Conservation (phyloP, 345 rosid species). For the Eucalyptus erythrocorys region DNA sequence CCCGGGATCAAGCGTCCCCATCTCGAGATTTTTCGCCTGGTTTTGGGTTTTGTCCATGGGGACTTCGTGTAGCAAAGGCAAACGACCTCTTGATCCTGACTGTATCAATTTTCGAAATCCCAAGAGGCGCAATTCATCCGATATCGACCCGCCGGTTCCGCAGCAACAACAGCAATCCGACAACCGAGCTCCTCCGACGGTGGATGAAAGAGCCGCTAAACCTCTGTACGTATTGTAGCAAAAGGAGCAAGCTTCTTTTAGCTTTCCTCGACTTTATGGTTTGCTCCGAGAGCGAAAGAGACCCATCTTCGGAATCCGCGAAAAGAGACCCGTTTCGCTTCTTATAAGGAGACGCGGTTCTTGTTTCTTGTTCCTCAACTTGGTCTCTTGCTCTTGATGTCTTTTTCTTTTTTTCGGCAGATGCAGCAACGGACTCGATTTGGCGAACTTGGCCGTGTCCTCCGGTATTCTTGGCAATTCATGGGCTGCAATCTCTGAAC, state of each 20-base stretch:
- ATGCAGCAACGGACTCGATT: conserved; percentile 16
- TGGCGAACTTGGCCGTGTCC: conserved; percentile 33
- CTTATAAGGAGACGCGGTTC: background rate
- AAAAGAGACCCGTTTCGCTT: background rate
- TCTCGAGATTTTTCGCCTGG: background rate
- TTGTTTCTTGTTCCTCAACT: background rate
- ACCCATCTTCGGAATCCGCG: background rate
- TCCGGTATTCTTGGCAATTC: conserved; percentile 31
- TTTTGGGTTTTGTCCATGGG: background rate
- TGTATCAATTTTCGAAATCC: background rate
- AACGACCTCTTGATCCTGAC: background rate
- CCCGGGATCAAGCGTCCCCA: background rate
- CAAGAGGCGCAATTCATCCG: background rate
- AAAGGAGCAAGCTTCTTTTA: background rate
- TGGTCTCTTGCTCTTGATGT: background rate
- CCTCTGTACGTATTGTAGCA: background rate
- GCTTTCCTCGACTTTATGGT: background rate
- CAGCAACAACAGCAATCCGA: background rate
- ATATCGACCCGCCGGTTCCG: background rate
- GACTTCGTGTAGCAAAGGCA: background rate
- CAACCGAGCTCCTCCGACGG: background rate
- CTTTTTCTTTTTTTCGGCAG: conserved; percentile 1
- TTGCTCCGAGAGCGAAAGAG: background rate
- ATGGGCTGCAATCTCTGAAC: conserved; percentile 16
- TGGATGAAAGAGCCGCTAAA: background rate